Evolutionary conservation across 2,329 filamentous ascomycete species (phyloP), one percentile per base, ranked within the genome.

Genomic region (Neofusicoccum sp.): DNA sequence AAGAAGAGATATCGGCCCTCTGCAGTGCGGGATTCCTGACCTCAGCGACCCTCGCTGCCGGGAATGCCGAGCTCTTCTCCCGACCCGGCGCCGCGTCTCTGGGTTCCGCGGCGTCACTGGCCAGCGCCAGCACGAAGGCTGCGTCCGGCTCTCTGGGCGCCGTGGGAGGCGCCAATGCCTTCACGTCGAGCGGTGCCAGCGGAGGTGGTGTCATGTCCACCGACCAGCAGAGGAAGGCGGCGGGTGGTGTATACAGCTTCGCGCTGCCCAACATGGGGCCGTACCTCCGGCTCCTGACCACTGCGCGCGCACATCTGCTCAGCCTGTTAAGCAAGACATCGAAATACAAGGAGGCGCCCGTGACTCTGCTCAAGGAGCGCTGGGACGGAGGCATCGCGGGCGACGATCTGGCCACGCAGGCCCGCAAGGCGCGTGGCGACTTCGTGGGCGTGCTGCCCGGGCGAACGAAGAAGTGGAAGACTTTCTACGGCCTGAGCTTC

Each of bases 1-100:
- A 71, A 8, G 67, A 68, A 3, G 81, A 88, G 67, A 75, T 82
- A 24, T 81, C 86, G 47, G 78, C 80, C 56, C 79, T 93, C 0
- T 82, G 90, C 61, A 77, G 81, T 44, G 82, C 83, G 0, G 89
- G 90, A 2, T 90, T 91, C 67, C 73, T 93, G 1, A 90, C 88
- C 2, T 78, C 67, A 64, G 77, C 71, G 62, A 71, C 75, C 67
- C 73, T 72, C 62, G 65, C 65, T 63, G 73, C 62, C 68, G 73
- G 66, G 62, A 68, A 68, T 61, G 77, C 69, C 60, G 75, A 78
- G 53, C 66, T 75, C 24, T 79, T 80, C 59, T 78, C 75, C 12
- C 72, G 73, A 2, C 76, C 78, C 1, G 73, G 74, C 8, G 69
- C 75, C 8, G 73, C 73, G 6, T 73, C 74, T 3, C 44, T 71